Percentiles rank a stretch among this genome's conserved stretches.
phyloP scores from a whole-genome alignment of 2,329 filamentous ascomycete species.

The Pseudofabraea citricarpa region DNA sequence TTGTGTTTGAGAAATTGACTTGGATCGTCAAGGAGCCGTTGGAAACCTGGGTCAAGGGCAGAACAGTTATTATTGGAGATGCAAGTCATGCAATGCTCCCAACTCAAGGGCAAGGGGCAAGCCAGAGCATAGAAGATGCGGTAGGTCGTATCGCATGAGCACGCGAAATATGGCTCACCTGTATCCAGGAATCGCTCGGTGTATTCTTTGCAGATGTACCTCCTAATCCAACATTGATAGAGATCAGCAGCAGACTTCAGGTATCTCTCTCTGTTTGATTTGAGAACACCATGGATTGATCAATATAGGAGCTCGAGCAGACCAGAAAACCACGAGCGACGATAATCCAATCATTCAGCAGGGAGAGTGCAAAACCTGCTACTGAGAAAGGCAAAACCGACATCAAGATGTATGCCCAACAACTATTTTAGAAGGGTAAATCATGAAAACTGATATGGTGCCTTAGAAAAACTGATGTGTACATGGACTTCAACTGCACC shows the following conservation, averaged over 20 bases:
- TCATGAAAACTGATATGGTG: neutral
- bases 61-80: slow-evolving; percentile 31
- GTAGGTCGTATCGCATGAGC: neutral
- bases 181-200: neutral
- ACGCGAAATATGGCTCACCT: neutral
- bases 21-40: neutral
- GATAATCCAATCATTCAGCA: neutral
- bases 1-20: neutral
- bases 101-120: slow-evolving; percentile 29
- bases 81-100: slow-evolving; percentile 33
- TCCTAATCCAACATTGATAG: neutral
- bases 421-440: neutral
- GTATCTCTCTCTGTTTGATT: neutral
- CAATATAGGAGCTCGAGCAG: neutral
- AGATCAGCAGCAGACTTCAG: neutral
- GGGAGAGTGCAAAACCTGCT: neutral
- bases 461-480: neutral
- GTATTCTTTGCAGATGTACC: neutral
- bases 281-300: neutral
- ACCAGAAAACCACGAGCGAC: neutral
- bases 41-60: slow-evolving; percentile 12
- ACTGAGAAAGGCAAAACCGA: neutral
- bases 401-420: neutral
- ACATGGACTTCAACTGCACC: neutral
- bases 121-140: slow-evolving; percentile 31